Evolutionary conservation across 2,329 filamentous ascomycete species (phyloP).

Genomic region (Alternaria panax): DNA sequence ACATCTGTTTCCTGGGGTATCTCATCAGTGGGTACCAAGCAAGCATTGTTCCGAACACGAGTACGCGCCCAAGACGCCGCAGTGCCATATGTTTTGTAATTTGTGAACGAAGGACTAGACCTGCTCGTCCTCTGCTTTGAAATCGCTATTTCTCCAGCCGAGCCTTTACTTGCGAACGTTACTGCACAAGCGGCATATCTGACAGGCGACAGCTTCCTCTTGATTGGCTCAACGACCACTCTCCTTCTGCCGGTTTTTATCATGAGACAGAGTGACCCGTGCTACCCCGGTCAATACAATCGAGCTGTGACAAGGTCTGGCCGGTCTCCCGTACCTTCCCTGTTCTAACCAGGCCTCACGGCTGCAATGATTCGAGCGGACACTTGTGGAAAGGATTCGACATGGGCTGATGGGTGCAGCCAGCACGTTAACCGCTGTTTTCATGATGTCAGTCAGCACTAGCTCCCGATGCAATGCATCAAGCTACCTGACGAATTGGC

Average conservation of each 20-base stretch:
- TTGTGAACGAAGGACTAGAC: constrained; percentile 20
- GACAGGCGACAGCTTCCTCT: constrained; percentile 25
- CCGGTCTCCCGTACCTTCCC: constrained; percentile 42
- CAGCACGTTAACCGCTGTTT: constrained; percentile 22
- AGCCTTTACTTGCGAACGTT: constrained; percentile 44
- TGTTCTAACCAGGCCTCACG: constrained; percentile 29
- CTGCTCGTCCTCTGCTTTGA: constrained; percentile 37
- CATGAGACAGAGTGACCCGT: constrained; percentile 35
- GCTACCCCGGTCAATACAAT: constrained; percentile 39
- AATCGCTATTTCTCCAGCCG: constrained; percentile 45
- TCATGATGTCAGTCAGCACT: constrained; percentile 41
- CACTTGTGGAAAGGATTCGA: constrained; percentile 40
- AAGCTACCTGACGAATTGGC: constrained; percentile 21
- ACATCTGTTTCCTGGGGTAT: constrained; percentile 8
- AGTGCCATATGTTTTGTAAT: constrained; percentile 34
- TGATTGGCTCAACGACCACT: constrained; percentile 36
- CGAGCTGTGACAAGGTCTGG: constrained; percentile 36
- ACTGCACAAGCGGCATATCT: constrained; percentile 50
- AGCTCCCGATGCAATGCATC: constrained; percentile 33
- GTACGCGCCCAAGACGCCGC: constrained; percentile 21
- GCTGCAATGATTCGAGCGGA: constrained; percentile 40
- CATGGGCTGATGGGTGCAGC: constrained; percentile 50
- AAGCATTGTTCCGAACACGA: constrained; percentile 29
- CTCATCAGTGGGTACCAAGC: neutral
- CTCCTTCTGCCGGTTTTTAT: constrained; percentile 44